These are phyloP conservation scores for Chrysoporthe puriensis DNA, from an alignment of 2,329 filamentous ascomycete species.

Conservation along the genomic window DNA sequence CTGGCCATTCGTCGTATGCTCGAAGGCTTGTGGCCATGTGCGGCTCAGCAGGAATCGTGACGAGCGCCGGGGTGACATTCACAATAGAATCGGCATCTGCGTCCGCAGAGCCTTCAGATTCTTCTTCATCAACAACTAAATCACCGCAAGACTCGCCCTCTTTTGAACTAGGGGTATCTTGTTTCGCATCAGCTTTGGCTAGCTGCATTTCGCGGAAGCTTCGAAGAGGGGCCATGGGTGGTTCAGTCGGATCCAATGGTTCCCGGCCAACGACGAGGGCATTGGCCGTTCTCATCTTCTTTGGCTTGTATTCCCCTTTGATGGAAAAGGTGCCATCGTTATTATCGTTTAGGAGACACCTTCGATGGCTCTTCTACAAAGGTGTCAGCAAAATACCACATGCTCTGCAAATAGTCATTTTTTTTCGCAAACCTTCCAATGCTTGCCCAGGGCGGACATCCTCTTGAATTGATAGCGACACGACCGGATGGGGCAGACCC, in stretches of 20 bases:
- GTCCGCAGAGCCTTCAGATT: neutral
- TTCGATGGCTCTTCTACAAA: constrained; percentile 10
- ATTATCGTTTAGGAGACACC: constrained; percentile 18
- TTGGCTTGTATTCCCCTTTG: constrained; percentile 4
- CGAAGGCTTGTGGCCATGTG: constrained; percentile 20
- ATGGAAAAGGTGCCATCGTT: constrained; percentile 17
- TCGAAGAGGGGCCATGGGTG: neutral
- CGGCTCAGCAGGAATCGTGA: neutral
- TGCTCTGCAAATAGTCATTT: neutral
- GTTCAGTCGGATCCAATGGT: neutral
- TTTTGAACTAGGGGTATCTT: too few species aligned
- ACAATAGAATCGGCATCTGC: neutral
- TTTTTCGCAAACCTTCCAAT: constrained; percentile 13
- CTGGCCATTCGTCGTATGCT: constrained; percentile 23
- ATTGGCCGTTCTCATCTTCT: neutral
- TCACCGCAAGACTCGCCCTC: neutral
- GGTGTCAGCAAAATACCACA: neutral
- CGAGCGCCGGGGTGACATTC: neutral
- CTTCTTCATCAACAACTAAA: neutral
- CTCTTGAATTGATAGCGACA: constrained; percentile 9
- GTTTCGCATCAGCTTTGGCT: neutral
- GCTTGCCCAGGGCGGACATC: neutral
- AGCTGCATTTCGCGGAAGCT: neutral
- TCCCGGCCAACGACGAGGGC: constrained; percentile 11
- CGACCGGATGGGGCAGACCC: constrained; percentile 21